Evolutionary conservation across 2,329 filamentous ascomycete species (phyloP).

Genomic region (Cladosporium sp.): DNA sequence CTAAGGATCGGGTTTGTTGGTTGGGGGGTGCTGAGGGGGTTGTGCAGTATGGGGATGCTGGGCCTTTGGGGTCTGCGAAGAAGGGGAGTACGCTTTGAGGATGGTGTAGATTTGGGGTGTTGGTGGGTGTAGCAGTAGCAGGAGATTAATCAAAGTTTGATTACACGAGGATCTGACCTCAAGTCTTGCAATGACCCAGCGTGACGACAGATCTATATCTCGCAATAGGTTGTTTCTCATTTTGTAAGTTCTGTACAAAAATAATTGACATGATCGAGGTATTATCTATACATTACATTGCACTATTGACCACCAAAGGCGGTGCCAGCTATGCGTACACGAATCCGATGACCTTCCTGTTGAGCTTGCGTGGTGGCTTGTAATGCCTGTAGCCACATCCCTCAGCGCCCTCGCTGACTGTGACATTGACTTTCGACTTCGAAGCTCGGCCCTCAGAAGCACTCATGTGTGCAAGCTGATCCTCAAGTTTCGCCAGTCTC

Average conservation of each 20-base stretch:
- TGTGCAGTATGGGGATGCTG: constrained; percentile 2
- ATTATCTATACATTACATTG: background rate
- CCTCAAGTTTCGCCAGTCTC: constrained; percentile 7
- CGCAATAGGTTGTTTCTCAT: background rate
- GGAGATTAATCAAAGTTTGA: too few species aligned
- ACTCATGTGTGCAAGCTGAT: constrained; percentile 9
- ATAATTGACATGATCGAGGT: background rate
- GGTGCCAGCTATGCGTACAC: constrained; percentile 5
- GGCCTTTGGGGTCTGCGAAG: background rate
- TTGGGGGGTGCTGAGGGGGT: constrained; percentile 9
- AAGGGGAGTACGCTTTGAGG: background rate
- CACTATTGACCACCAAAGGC: background rate
- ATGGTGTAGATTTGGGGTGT: background rate
- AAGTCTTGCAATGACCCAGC: too few species aligned
- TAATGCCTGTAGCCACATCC: constrained; percentile 11
- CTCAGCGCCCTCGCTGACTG: background rate
- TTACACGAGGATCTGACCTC: too few species aligned
- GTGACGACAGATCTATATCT: background rate
- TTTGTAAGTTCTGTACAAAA: background rate
- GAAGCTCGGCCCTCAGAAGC: background rate
- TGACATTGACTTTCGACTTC: background rate
- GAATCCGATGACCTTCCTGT: constrained; percentile 6
- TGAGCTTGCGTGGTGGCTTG: constrained; percentile 15
- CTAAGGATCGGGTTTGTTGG: constrained; percentile 11
- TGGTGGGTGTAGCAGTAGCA: background rate